phyloP scores from a whole-genome alignment of 163 green algal genomes.

The Scenedesmus sp. region DNA sequence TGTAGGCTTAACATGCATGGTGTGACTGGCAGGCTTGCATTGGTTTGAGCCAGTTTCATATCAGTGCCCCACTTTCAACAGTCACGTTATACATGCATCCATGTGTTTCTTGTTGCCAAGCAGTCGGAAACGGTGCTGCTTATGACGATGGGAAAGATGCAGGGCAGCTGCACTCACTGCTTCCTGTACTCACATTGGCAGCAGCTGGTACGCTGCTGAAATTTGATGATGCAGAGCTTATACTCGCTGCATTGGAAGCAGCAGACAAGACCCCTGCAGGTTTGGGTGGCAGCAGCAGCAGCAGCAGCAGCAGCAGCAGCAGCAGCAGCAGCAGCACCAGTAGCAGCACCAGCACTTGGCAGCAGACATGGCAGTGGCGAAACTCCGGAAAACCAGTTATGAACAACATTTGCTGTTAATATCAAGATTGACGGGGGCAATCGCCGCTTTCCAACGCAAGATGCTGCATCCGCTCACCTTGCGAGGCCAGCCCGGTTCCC shows the following conservation, averaged over 20 bases:
- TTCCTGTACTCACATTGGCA: background rate
- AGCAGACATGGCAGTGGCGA: no score
- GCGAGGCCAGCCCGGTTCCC: background rate
- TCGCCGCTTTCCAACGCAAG: background rate
- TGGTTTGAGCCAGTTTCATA: no score
- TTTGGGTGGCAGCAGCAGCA: background rate
- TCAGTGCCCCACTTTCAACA: no score
- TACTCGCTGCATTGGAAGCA: background rate
- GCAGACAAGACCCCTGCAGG: background rate
- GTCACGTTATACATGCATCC: no score
- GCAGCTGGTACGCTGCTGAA: slow-evolving; percentile 1
- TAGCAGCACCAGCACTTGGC: no score
- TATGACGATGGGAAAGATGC: no score
- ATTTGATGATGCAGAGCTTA: background rate
- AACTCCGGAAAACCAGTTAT: no score
- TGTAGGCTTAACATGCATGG: no score
- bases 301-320: background rate
- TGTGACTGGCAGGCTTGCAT: no score
- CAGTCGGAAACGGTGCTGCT: no score
- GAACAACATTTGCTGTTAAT: background rate
- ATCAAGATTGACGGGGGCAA: background rate
- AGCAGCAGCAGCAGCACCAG: background rate
- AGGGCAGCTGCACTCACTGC: no score
- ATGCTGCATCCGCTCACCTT: slow-evolving; percentile 6
- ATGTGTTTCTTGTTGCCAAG: no score